A percentile compares a stretch with the other conserved stretches of the same genome.
Evolutionary conservation across 495 filamentous ascomycete species (phyloP).

Genomic region (Margaritispora aquatica): DNA sequence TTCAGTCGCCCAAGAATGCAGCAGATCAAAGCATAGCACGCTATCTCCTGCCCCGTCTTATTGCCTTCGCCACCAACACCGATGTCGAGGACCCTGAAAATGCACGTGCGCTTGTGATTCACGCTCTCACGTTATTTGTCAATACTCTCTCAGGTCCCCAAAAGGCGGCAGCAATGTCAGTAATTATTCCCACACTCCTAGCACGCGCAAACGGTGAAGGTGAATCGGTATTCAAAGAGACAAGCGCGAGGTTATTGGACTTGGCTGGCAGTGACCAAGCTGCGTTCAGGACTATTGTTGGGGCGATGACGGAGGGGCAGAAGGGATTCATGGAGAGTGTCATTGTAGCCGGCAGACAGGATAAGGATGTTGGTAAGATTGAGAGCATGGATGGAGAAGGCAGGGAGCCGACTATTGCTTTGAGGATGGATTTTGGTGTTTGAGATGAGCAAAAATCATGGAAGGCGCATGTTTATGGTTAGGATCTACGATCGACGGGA

Average conservation of each 20-base stretch:
- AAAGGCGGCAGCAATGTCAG: constrained; percentile 54
- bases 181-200: constrained; percentile 77
- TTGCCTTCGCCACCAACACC: constrained; percentile 65
- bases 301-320: constrained; percentile 61
- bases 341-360: constrained; percentile 51
- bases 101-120: constrained; percentile 58
- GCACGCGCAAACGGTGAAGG: constrained; percentile 53
- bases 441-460: neutral
- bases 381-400: constrained; percentile 36
- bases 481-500: no score
- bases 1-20: constrained; percentile 52
- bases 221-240: constrained; percentile 56
- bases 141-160: constrained; percentile 43
- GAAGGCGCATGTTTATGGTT: no score
- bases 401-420: constrained; percentile 76
- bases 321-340: constrained; percentile 78
- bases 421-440: constrained; percentile 84
- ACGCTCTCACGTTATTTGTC: constrained; percentile 67
- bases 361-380: constrained; percentile 23
- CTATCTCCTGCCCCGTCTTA: constrained; percentile 67
- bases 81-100: constrained; percentile 68
- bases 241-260: constrained; percentile 68
- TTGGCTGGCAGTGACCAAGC: constrained; percentile 67
- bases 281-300: constrained; percentile 71
- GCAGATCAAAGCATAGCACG: constrained; percentile 69